A percentile compares a stretch with the other conserved stretches of the same genome.
Evolutionary conservation across 2,329 filamentous ascomycete genomes (phyloP).

Genomic region (Diaporthe humulicola): DNA sequence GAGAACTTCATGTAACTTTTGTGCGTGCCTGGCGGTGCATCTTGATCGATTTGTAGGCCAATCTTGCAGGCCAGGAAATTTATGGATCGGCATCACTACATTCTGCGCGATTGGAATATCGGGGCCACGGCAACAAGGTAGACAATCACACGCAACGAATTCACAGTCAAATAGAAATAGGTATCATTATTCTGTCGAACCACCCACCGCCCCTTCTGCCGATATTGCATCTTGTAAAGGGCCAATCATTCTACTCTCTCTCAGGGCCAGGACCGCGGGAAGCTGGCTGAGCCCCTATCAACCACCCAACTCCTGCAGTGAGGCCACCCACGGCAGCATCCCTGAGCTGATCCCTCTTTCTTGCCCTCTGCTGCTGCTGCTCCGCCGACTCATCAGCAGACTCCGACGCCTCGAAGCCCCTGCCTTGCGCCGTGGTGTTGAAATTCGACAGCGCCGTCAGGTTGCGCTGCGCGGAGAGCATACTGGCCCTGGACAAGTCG

Average conservation of each 20-base stretch:
- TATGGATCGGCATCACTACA: no score
- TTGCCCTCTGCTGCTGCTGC: slow-evolving; percentile 55
- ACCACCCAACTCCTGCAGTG: slow-evolving; percentile 76
- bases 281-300: slow-evolving; percentile 69
- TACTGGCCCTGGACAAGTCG: slow-evolving; percentile 73
- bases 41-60: background rate
- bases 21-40: background rate
- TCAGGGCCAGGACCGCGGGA: slow-evolving; percentile 48
- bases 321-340: slow-evolving; percentile 77
- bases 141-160: background rate
- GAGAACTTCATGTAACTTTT: background rate
- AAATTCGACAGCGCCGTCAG: slow-evolving; percentile 68
- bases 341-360: slow-evolving; percentile 80
- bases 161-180: slow-evolving; percentile 3
- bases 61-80: background rate
- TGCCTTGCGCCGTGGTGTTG: slow-evolving; percentile 57
- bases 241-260: slow-evolving; percentile 44
- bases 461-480: slow-evolving; percentile 70
- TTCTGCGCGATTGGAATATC: background rate
- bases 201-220: background rate
- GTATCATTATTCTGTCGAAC: slow-evolving; percentile 20
- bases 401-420: slow-evolving; percentile 46
- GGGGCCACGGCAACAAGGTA: background rate
- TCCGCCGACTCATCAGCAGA: slow-evolving; percentile 2
- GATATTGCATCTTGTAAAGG: background rate